Percentiles rank a stretch among this genome's conserved stretches.
phyloP scores from a whole-genome alignment of 2,329 filamentous ascomycete species.

The Botryotinia globosa region DNA sequence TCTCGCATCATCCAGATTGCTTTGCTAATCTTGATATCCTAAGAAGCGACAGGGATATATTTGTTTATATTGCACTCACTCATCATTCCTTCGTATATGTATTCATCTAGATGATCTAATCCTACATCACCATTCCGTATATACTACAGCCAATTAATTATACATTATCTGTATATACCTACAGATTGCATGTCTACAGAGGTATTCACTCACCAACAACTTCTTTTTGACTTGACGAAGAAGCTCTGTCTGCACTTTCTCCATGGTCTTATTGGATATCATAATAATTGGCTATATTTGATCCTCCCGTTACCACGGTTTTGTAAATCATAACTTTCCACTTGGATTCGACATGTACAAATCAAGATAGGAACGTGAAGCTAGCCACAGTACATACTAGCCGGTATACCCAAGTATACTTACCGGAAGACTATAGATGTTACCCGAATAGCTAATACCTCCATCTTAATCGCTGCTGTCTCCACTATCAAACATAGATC shows the following conservation, averaged over 20 bases:
- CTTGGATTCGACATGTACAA: not conserved
- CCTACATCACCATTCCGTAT: not conserved
- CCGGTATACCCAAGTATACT: not conserved
- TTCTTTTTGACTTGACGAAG: not conserved
- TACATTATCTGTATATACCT: not conserved
- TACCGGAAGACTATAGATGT: slow-evolving; percentile 6
- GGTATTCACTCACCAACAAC: not conserved
- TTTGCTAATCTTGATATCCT: not conserved
- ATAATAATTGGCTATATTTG: not conserved
- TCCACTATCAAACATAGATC: slow-evolving; percentile 9
- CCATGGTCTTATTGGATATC: not conserved
- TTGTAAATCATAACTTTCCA: not conserved
- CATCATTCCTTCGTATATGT: not conserved
- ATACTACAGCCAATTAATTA: not conserved
- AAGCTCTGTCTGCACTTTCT: not conserved
- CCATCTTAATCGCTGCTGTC: not conserved
- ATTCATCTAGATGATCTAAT: not conserved
- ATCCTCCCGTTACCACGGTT: not conserved
- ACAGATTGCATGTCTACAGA: not conserved
- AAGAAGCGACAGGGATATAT: not conserved
- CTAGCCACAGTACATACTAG: not conserved
- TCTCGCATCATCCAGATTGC: not conserved
- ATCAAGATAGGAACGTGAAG: not conserved
- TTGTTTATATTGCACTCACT: not conserved
- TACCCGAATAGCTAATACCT: not conserved